Base-by-base conservation (phyloP, 805 yeast genomes). In the Torulaspora maleeae region DNA sequence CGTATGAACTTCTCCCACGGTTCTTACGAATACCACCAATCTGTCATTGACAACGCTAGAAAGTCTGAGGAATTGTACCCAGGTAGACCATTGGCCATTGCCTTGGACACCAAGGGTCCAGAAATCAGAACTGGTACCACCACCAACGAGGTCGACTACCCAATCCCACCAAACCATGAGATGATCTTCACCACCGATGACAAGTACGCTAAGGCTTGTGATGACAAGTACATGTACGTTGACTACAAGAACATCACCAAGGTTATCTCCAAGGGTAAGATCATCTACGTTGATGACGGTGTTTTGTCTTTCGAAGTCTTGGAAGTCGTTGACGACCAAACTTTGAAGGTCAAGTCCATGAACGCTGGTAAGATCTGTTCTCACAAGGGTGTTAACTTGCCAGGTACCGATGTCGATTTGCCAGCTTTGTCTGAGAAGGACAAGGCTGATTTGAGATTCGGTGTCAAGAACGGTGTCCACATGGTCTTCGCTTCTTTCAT, bases 1-100 rank as follows among this genome's bases (percentile, higher is more conserved):
- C 86, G 99, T 71, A 89, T 93, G 97, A 93, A 93, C 83, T 93
- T 93, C 77, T 87, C 96, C 57, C 99, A 93, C 77, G 99, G 99
- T 63, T 80, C 96, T 42, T 83, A 93, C 75, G 97, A 90, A 64
- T 93, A 93, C 82, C 99, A 93, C 74, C 96, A 90, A 75, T 75
- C 87, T 52, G 99, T 93, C 63, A 76, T 93, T 70, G 97, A 91
- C 79, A 91, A 93, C 67, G 88, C 97, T 61, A 85, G 95, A 74
- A 82, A 88, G 72, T 89, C 97, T 54, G 96, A 86, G 73, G 82
- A 82, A 70, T 69, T 84, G 46, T 89, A 83, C 72, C 80, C 86
- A 56, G 97, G 98, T 66, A 87, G 98, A 76, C 99, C 98, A 45
- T 78, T 93, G 64, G 98, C 96, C 52, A 90, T 93, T 72, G 99